These are phyloP conservation scores for Sporothrix brasiliensis DNA, from an alignment of 2,329 filamentous ascomycete species.

Conservation along the genomic window DNA sequence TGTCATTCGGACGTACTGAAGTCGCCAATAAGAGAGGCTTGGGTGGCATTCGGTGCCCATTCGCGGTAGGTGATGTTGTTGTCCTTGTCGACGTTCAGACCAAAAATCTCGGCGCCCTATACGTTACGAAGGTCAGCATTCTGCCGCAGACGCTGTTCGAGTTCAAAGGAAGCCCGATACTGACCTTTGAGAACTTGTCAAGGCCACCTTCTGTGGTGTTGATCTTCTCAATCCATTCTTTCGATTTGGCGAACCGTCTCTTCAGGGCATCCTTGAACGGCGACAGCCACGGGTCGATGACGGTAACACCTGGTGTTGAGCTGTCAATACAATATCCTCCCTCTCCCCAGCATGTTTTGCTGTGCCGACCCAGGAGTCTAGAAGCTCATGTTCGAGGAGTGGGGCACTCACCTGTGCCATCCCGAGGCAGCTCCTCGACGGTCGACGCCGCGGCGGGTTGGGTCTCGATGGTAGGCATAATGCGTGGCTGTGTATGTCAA, in stretches of 20 bases:
- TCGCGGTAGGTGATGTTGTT: constrained; percentile 90
- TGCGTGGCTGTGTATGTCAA: not conserved
- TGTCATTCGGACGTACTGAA: constrained; percentile 67
- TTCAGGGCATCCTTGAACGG: constrained; percentile 80
- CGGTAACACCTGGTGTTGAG: constrained; percentile 67
- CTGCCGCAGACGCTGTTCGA: not conserved
- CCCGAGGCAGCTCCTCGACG: constrained; percentile 33
- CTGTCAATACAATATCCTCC: not conserved
- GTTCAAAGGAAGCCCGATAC: constrained; percentile 36
- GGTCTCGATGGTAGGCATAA: constrained; percentile 25
- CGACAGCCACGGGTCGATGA: constrained; percentile 85
- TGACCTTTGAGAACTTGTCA: constrained; percentile 84
- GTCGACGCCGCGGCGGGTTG: constrained; percentile 9
- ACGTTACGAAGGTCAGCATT: not conserved
- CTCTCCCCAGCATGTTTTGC: not conserved
- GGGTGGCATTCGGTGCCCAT: constrained; percentile 89
- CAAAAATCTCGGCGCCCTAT: constrained; percentile 83
- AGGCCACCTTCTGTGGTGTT: constrained; percentile 83
- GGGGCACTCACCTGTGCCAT: constrained; percentile 35
- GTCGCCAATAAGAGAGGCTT: constrained; percentile 87
- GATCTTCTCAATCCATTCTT: constrained; percentile 85
- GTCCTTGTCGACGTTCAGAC: constrained; percentile 77
- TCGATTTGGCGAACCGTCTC: constrained; percentile 74
- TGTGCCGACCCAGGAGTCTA: not conserved
- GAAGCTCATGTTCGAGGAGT: constrained; percentile 26